Evolutionary conservation across 495 filamentous ascomycete genomes (phyloP).

Genomic region (Penicillium paradoxum): DNA sequence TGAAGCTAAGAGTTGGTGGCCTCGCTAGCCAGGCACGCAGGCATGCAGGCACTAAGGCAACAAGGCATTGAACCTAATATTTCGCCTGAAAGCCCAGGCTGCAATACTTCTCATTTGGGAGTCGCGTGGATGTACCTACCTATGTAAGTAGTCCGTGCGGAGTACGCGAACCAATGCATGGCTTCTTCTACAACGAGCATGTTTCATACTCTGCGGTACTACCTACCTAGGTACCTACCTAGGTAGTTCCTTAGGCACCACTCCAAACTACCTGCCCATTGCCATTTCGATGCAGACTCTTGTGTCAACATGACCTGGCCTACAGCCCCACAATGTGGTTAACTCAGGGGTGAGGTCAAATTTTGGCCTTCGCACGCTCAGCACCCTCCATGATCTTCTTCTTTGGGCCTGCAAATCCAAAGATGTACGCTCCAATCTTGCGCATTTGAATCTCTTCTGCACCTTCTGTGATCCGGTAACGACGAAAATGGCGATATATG

Average conservation of each 20-base stretch:
- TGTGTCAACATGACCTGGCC: neutral
- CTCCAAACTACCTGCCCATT: too few relatives aligned
- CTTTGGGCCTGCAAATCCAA: constrained; percentile 34
- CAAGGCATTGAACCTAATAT: too few relatives aligned
- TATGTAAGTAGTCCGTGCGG: too few relatives aligned
- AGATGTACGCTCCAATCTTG: constrained; percentile 43
- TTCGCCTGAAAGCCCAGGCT: too few relatives aligned
- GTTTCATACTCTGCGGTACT: neutral
- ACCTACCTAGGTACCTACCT: too few relatives aligned
- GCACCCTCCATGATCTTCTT: constrained; percentile 10
- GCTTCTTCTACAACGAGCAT: neutral
- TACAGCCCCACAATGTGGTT: neutral
- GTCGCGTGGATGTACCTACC: too few relatives aligned
- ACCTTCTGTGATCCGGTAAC: constrained; percentile 48
- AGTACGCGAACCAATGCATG: neutral
- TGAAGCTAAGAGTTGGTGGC: neutral
- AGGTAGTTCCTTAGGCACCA: too few relatives aligned
- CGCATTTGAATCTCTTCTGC: constrained; percentile 48
- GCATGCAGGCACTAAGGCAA: neutral
- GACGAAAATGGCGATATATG: constrained; percentile 48
- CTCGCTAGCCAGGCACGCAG: neutral
- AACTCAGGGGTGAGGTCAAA: constrained; percentile 2
- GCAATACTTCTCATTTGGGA: too few relatives aligned
- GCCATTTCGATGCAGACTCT: too few relatives aligned
- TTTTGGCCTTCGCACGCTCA: constrained; percentile 11